phyloP scores from a whole-genome alignment of 2,329 filamentous ascomycete species.

The Epichloe typhina region DNA sequence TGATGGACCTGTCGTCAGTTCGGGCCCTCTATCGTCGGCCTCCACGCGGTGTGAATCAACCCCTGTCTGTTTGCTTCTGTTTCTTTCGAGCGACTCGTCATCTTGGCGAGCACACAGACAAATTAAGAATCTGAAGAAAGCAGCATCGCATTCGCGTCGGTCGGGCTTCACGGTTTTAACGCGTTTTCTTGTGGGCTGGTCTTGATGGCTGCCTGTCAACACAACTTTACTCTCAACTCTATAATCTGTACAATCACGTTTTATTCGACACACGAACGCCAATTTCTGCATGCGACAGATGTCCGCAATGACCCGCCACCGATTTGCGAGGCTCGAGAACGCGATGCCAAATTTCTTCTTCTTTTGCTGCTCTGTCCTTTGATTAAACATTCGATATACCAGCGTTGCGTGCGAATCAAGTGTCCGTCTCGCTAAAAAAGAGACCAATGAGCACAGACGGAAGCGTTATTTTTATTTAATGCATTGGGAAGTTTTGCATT shows the following conservation, averaged over 20 bases:
- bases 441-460: conserved; percentile 30
- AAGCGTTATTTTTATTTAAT: conserved; percentile 15
- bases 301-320: conserved; percentile 12
- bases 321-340: conserved; percentile 20
- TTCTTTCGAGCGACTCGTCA: conserved; percentile 25
- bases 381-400: conserved; percentile 11
- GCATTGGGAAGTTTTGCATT: conserved; percentile 15
- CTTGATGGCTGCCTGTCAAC: conserved; percentile 13
- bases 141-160: conserved; percentile 17
- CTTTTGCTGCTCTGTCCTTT: conserved; percentile 16
- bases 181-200: conserved; percentile 10
- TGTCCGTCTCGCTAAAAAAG: conserved; percentile 21
- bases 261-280: conserved; percentile 30
- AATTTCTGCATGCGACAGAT: conserved; percentile 14
- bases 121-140: conserved; percentile 23
- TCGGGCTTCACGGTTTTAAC: background rate
- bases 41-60: conserved; percentile 22
- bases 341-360: conserved; percentile 31
- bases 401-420: conserved; percentile 11
- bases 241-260: conserved; percentile 34
- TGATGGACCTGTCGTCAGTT: conserved; percentile 17
- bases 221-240: conserved; percentile 11
- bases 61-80: conserved; percentile 9
- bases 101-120: conserved; percentile 35
- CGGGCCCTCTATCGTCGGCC: conserved; percentile 21